These are phyloP conservation scores for Tylopilus balloui DNA, from an alignment of 768 basidiomycete species.

Conservation along the genomic window DNA sequence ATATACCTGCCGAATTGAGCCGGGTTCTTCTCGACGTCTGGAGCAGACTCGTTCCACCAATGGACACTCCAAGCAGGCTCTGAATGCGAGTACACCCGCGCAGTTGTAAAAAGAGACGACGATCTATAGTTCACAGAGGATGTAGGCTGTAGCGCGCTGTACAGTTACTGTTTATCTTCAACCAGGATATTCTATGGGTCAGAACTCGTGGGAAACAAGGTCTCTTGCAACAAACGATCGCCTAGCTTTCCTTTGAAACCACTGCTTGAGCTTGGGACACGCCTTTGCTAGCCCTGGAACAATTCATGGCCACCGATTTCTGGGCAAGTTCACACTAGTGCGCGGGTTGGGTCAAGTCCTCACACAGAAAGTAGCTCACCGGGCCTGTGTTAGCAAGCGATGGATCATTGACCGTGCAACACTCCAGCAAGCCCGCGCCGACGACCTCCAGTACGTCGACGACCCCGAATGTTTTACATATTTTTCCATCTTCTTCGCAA, in stretches of 20 bases:
- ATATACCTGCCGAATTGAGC: conserved; percentile 23
- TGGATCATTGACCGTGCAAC: conserved; percentile 87
- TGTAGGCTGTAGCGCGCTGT: too few relatives aligned
- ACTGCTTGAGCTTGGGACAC: neutral
- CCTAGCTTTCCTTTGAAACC: too few relatives aligned
- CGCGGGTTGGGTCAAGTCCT: conserved; percentile 25
- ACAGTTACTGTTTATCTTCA: too few relatives aligned
- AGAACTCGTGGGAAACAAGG: too few relatives aligned
- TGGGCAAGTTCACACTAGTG: conserved; percentile 91
- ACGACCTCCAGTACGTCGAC: conserved; percentile 77
- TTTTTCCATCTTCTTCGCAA: conserved; percentile 84
- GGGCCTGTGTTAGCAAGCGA: conserved; percentile 57
- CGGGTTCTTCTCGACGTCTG: conserved; percentile 26
- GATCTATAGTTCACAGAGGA: too few relatives aligned
- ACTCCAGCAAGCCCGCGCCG: conserved; percentile 64
- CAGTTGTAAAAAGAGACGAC: too few relatives aligned
- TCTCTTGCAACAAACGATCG: too few relatives aligned
- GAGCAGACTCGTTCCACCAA: neutral
- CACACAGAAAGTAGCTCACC: conserved; percentile 12
- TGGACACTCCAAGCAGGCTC: conserved; percentile 11
- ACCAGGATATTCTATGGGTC: too few relatives aligned
- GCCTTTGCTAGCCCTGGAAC: too few relatives aligned
- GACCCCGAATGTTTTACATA: conserved; percentile 75
- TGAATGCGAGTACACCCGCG: conserved; percentile 4
- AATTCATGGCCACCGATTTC: conserved; percentile 87